A percentile compares a stretch with the other conserved stretches of the same genome.
These are phyloP conservation scores for Salix viminalis DNA, from an alignment of 345 rosid species.

Conservation along the genomic window DNA sequence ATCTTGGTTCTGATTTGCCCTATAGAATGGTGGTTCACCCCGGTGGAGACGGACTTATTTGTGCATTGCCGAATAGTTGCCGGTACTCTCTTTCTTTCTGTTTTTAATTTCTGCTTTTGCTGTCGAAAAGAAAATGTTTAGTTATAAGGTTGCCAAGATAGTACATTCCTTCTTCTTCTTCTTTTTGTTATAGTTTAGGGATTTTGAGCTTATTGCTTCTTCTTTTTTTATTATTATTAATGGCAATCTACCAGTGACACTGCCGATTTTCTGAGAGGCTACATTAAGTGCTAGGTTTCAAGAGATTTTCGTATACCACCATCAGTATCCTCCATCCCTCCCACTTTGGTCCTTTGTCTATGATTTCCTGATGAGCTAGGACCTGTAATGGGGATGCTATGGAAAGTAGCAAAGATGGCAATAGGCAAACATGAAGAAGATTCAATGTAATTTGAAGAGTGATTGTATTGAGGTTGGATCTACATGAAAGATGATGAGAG, in stretches of 20 bases:
- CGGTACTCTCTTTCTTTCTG: constrained; percentile 32
- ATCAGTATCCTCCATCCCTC: neutral
- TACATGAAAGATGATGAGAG: neutral
- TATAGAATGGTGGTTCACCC: constrained; percentile 85
- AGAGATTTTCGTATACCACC: neutral
- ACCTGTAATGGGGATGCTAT: neutral
- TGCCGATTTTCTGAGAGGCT: neutral
- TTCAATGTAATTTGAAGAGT: neutral
- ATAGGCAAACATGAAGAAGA: neutral
- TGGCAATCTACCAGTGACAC: neutral
- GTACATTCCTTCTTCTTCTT: neutral
- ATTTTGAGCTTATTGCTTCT: neutral
- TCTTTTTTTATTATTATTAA: neutral
- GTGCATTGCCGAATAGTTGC: constrained; percentile 69
- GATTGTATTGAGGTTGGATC: neutral
- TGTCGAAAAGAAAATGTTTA: neutral
- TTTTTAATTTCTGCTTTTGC: neutral
- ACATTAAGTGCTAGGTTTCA: neutral
- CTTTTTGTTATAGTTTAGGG: neutral
- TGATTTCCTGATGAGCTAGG: neutral
- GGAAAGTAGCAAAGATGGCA: too few relatives aligned
- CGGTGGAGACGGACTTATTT: constrained; percentile 65
- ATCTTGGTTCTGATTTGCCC: constrained; percentile 63
- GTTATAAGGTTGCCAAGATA: neutral
- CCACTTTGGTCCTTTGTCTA: neutral